A percentile compares a stretch with the other conserved stretches of the same genome.
phyloP scores from a whole-genome alignment of 2,329 filamentous ascomycete species.

The Ophiostoma sp. region DNA sequence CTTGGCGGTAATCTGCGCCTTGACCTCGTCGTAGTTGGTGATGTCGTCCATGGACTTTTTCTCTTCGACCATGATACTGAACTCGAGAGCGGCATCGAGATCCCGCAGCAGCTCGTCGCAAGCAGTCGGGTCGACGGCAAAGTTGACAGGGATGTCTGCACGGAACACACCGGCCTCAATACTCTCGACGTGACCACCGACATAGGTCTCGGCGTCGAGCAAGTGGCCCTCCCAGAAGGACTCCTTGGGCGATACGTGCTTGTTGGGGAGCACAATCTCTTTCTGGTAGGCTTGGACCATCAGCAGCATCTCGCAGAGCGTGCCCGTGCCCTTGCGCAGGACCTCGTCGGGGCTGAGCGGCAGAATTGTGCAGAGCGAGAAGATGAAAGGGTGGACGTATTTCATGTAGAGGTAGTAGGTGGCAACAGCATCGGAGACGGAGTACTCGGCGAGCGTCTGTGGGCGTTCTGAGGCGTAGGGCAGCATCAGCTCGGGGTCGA shows the following conservation, averaged over 20 bases:
- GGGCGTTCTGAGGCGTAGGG: slow-evolving; percentile 84
- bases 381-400: slow-evolving; percentile 99
- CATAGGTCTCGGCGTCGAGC: slow-evolving; percentile 94
- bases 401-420: slow-evolving; percentile 99
- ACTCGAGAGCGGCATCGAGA: slow-evolving; percentile 81
- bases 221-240: slow-evolving; percentile 96
- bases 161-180: slow-evolving; percentile 97
- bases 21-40: slow-evolving; percentile 78
- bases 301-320: slow-evolving; percentile 97
- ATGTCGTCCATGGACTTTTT: slow-evolving; percentile 76
- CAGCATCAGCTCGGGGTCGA: slow-evolving; percentile 96
- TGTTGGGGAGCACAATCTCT: slow-evolving; percentile 90
- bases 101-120: slow-evolving; percentile 84
- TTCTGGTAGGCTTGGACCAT: slow-evolving; percentile 98
- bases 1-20: slow-evolving; percentile 68
- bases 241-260: slow-evolving; percentile 85
- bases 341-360: slow-evolving; percentile 90
- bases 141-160: slow-evolving; percentile 91
- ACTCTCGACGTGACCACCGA: slow-evolving; percentile 97
- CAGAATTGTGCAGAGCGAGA: slow-evolving; percentile 94
- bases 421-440: slow-evolving; percentile 95
- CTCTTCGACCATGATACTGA: slow-evolving; percentile 79
- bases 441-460: slow-evolving; percentile 94
- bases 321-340: slow-evolving; percentile 91
- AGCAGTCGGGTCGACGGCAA: slow-evolving; percentile 80